Evolutionary conservation across 1,139 yeast species (phyloP), one percentile per base, ranked within the genome.

Genomic region (Saccharomycopsis crataegensis): DNA sequence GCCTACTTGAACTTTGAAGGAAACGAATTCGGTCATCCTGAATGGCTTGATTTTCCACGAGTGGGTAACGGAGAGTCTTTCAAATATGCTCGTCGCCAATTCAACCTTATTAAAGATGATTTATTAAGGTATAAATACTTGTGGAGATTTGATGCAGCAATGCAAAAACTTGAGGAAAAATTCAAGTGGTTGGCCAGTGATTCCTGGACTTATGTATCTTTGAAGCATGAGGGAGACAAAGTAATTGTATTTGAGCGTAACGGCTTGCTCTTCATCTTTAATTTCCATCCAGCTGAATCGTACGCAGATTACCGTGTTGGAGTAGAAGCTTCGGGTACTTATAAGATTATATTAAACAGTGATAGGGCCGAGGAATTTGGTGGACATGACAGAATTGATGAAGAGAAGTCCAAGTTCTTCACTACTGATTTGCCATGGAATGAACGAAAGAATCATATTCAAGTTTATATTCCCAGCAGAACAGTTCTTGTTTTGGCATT

Each of bases 21-120:
- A 55, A 93, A 93, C 65, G 99, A 93, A 70, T 93, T 93, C 72
- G 99, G 99, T 14, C 99, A 93, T 64, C 99, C 99, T 2, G 99
- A 93, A 67, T 93, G 99, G 99, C 77, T 93, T 50, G 99, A 93
- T 68, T 93, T 93, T 76, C 99, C 99, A 11, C 80, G 97, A 62
- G 85, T 61, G 44, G 97, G 96, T 48, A 93, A 93, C 68, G 77
- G 77, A 42, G 91, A 90, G 67, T 84, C 95, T 22, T 93, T 87
- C 70, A 94, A 87, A 68, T 93, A 93, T 65, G 96, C 98, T 7
- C 80, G 98, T 65, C 80, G 99, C 64, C 98, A 93, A 69, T 93
- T 93, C 76, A 87, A 87, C 63, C 76, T 93, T 62, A 80, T 86
- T 43, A 83, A 86, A 57, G 97, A 93, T 67, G 78, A 83, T 36